These are phyloP conservation scores for Ganoderma sinense DNA, from an alignment of 1,284 basidiomycete species.

Conservation along the genomic window DNA sequence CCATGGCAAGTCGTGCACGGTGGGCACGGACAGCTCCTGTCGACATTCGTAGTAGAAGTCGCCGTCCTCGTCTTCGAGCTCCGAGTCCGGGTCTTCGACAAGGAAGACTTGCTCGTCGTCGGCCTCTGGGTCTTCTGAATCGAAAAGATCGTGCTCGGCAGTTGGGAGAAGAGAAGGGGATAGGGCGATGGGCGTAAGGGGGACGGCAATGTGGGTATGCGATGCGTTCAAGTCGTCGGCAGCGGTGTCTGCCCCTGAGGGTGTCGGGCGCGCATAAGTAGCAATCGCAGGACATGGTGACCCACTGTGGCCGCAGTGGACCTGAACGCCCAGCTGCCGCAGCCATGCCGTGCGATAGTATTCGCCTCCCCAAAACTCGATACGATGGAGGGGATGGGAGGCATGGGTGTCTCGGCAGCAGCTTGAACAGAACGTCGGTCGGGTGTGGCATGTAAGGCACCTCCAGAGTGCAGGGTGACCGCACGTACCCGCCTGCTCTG, in stretches of 20 bases:
- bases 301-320: not conserved
- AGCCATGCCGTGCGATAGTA: not conserved
- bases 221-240: too few species aligned
- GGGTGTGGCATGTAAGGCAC: not conserved
- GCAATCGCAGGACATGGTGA: not conserved
- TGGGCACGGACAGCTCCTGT: not conserved
- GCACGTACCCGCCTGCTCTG: not conserved
- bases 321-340: not conserved
- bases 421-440: not conserved
- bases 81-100: not conserved
- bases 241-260: too few species aligned
- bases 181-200: too few species aligned
- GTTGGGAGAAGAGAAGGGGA: too few species aligned
- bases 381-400: not conserved
- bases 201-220: too few species aligned
- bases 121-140: not conserved
- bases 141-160: too few species aligned
- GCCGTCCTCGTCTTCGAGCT: not conserved
- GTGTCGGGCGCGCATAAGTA: not conserved
- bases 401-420: not conserved
- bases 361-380: not conserved
- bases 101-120: not conserved
- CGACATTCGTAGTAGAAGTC: not conserved
- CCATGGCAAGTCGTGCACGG: not conserved
- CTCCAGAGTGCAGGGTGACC: not conserved